Base-by-base conservation (phyloP, 208 protist species). In the Herpetomonas muscarum region DNA sequence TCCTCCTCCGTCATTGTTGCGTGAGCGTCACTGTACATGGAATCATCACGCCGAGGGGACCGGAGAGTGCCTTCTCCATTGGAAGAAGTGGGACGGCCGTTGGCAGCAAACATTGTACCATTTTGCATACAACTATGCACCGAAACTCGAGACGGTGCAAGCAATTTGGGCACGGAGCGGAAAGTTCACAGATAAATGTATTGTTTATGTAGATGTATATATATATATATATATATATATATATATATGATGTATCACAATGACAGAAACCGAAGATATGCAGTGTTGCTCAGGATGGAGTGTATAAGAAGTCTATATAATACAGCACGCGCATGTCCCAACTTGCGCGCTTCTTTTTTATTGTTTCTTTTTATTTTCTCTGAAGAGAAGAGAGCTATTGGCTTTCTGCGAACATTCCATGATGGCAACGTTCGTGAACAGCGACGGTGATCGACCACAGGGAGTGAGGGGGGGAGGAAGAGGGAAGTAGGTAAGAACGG, bases 1-100 rank as follows among this genome's bases (percentile, higher is more conserved):
- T 91, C 85, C 32, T 81, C 78, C 10, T 55, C 55, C 1, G 73
- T 70, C 31, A 90, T 28, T 9, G 19, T 45, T n/a, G n/a, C n/a
- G 3, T 5, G 34, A 17, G 24, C 24, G 30, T n/a, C 41, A 25
- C 10, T 39, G 34, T 39, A 7, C 10, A 39, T 39, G 34, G 10
- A 17, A 15, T 39, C 34, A 39, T 39, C 34, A 17, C 34, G 34
- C 7, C 34, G 28, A 46, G 22, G 28, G 55, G 1, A 36, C 60
- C 61, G 31, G n/a, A n/a, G n/a, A n/a, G n/a, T n/a, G n/a, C n/a
- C n/a, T n/a, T n/a, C n/a, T 48, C 55, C 48, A 49, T 17, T 50
- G 12, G 10, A 39, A 39, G 34, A 17, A 15, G 15, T 17, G 10
- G 34, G 15, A 17, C 34, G 10, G 7, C 34, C 34, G 34, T 39